These are phyloP conservation scores for Trametes meyenii DNA, from an alignment of 768 basidiomycete genomes.

Conservation along the genomic window DNA sequence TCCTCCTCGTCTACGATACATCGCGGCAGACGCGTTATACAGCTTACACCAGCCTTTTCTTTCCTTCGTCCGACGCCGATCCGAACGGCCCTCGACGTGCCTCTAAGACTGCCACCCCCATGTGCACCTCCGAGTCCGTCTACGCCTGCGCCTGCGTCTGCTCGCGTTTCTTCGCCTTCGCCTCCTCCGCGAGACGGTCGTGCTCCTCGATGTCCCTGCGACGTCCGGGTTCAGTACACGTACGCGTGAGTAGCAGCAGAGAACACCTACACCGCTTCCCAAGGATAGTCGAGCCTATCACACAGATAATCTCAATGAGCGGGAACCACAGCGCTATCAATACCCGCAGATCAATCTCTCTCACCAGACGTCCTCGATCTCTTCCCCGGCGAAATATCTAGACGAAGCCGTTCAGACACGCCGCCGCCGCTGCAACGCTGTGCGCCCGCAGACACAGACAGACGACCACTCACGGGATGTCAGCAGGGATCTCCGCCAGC, in stretches of 20 bases:
- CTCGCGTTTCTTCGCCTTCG: slow-evolving; percentile 10
- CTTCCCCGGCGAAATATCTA: slow-evolving; percentile 81
- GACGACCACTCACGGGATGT: slow-evolving; percentile 54
- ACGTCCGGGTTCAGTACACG: slow-evolving; percentile 9
- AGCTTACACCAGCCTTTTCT: slow-evolving; percentile 3
- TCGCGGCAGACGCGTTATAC: not conserved
- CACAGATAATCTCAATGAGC: slow-evolving; percentile 15
- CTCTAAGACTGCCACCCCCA: not conserved
- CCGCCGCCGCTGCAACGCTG: not conserved
- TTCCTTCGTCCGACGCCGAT: not conserved
- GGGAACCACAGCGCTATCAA: slow-evolving; percentile 5
- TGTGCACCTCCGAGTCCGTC: not conserved
- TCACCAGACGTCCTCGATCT: slow-evolving; percentile 74
- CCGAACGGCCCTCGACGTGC: not conserved
- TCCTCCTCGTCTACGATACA: not conserved
- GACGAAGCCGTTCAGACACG: slow-evolving; percentile 16
- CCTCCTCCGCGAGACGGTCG: slow-evolving; percentile 54
- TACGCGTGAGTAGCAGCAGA: slow-evolving; percentile 6
- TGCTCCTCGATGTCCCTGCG: slow-evolving; percentile 77
- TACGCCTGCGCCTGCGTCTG: slow-evolving; percentile 5
- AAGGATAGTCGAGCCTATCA: slow-evolving; percentile 80
- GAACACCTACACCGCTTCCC: slow-evolving; percentile 69
- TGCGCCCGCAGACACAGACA: slow-evolving; percentile 14
- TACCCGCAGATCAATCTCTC: slow-evolving; percentile 38
- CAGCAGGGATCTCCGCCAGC: slow-evolving; percentile 68